Conservation (phyloP, 305 asterid species). For the Fraxinus sp. region DNA sequence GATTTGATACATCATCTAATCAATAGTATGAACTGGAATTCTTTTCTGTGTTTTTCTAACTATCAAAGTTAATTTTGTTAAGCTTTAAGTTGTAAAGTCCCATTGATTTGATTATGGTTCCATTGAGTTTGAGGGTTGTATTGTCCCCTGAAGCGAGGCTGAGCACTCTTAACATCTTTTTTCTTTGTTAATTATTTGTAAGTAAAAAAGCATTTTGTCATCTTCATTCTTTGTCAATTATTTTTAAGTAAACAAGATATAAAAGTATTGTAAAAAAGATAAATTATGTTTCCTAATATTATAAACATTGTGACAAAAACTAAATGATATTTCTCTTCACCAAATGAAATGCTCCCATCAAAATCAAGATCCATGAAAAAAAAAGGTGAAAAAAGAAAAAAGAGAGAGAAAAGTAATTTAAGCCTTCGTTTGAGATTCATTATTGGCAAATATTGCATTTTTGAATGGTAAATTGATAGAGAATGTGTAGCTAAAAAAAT, state of each 20-base stretch:
- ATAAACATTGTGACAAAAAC: not conserved
- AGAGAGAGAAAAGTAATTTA: not conserved
- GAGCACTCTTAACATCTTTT: not conserved
- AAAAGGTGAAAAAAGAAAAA: not conserved
- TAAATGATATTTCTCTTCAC: not conserved
- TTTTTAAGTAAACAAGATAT: not conserved
- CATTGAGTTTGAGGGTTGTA: not conserved
- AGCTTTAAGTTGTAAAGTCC: not conserved
- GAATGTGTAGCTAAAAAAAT: no score
- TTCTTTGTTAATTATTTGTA: not conserved
- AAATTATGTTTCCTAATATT: no score
- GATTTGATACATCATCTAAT: constrained; percentile 10
- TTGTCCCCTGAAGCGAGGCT: not conserved
- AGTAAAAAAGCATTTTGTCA: not conserved
- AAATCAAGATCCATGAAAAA: no score
- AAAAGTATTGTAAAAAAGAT: no score
- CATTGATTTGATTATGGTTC: not conserved
- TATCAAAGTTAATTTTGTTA: not conserved
- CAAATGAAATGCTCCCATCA: not conserved
- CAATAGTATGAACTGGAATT: constrained; percentile 30
- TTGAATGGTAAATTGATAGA: no score
- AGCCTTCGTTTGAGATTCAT: no score
- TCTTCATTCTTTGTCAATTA: not conserved
- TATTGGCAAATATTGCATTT: no score
- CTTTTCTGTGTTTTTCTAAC: constrained; percentile 1